Conservation (phyloP, 495 filamentous ascomycete species). For the Daldinia caldariorum region DNA sequence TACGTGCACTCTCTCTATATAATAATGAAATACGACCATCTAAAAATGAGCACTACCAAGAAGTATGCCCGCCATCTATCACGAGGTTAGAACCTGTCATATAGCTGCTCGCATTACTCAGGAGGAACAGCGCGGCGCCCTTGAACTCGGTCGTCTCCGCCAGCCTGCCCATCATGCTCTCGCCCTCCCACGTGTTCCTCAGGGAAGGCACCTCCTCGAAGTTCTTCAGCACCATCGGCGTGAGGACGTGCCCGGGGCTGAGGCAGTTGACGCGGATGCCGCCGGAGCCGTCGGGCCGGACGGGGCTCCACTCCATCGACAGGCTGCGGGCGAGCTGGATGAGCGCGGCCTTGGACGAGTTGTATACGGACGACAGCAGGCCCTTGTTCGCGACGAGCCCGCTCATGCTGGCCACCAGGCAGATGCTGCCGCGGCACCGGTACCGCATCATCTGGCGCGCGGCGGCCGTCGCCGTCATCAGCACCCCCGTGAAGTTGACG, state of each 20-base stretch:
- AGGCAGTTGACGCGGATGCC: constrained; percentile 75
- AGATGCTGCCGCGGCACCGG: constrained; percentile 74
- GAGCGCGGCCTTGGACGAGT: constrained; percentile 74
- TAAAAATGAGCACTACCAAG: constrained; percentile 42
- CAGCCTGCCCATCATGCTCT: constrained; percentile 76
- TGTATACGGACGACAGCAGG: constrained; percentile 72
- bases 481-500: constrained; percentile 79
- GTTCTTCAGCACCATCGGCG: constrained; percentile 74
- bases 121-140: constrained; percentile 64
- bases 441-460: constrained; percentile 82
- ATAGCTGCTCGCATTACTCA: constrained; percentile 74
- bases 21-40: neutral
- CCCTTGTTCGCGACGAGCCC: constrained; percentile 78
- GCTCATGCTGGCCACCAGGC: constrained; percentile 78
- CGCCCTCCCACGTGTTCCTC: constrained; percentile 68
- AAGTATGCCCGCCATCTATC: constrained; percentile 71
- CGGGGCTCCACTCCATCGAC: constrained; percentile 76
- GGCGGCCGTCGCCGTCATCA: constrained; percentile 75
- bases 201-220: constrained; percentile 71
- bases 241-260: constrained; percentile 76
- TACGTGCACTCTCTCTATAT: neutral
- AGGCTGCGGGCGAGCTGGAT: constrained; percentile 71
- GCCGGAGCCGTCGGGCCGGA: constrained; percentile 52
- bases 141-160: constrained; percentile 73
- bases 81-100: constrained; percentile 74